phyloP scores from a whole-genome alignment of 805 yeast species.

The Ogataea nakhonphanomensis region DNA sequence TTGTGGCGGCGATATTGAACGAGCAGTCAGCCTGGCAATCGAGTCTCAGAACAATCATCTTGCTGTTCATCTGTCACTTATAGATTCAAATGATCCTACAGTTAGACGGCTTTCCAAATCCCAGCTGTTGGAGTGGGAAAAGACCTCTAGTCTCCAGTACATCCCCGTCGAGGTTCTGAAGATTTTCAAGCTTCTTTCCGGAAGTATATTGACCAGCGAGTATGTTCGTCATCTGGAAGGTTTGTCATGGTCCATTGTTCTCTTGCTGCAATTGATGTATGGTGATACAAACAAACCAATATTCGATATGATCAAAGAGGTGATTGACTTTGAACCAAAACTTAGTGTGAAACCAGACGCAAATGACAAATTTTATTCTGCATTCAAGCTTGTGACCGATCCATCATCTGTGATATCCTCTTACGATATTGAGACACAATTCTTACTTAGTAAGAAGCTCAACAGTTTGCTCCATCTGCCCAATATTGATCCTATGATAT shows the following conservation, averaged over 20 bases:
- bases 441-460: conserved; percentile 24
- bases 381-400: conserved; percentile 14
- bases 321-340: conserved; percentile 13
- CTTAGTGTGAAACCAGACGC: conserved; percentile 9
- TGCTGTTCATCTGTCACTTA: conserved; percentile 61
- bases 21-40: conserved; percentile 62
- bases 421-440: conserved; percentile 24
- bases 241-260: conserved; percentile 63
- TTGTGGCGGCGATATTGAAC: conserved; percentile 52
- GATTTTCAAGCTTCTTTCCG: conserved; percentile 63
- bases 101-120: conserved; percentile 51
- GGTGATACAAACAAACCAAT: conserved; percentile 45
- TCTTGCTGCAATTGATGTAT: conserved; percentile 61
- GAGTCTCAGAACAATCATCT: conserved; percentile 64
- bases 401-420: conserved; percentile 11
- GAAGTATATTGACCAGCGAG: conserved; percentile 36
- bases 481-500: conserved; percentile 19
- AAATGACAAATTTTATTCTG: conserved; percentile 14
- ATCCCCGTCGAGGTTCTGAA: conserved; percentile 56
- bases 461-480: conserved; percentile 21
- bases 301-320: conserved; percentile 30
- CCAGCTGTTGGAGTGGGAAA: conserved; percentile 69
- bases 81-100: conserved; percentile 66
- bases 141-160: conserved; percentile 35
- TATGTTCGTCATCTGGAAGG: conserved; percentile 37